Conservation (phyloP, 2,329 filamentous ascomycete genomes). For the Thermothelomyces thermophilus region DNA sequence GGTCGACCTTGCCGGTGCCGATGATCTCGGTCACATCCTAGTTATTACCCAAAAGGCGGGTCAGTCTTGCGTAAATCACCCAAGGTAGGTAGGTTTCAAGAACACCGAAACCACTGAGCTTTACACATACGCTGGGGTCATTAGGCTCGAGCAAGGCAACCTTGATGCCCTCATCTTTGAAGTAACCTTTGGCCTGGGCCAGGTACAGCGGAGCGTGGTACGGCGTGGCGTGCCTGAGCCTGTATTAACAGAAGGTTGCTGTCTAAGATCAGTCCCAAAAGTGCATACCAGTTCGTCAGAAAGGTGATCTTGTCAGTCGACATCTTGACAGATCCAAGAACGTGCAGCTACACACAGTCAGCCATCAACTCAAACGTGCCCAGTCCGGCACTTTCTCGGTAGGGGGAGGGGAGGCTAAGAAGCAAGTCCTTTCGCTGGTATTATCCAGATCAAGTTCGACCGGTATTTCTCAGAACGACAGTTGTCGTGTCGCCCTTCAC, state of each 20-base stretch:
- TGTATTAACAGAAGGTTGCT: background rate
- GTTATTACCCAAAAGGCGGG: no score
- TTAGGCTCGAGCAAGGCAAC: constrained; percentile 72
- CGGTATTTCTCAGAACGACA: constrained; percentile 67
- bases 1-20: constrained; percentile 66
- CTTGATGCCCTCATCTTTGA: constrained; percentile 68
- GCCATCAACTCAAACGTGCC: constrained; percentile 28
- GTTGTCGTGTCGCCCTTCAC: constrained; percentile 5
- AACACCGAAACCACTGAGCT: background rate
- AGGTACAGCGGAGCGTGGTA: constrained; percentile 75
- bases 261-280: background rate
- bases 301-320: constrained; percentile 81
- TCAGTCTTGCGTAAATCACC: no score
- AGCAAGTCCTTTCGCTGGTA: constrained; percentile 91
- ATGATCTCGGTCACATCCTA: constrained; percentile 78
- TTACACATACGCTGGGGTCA: constrained; percentile 57
- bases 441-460: constrained; percentile 90
- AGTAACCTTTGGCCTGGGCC: constrained; percentile 69
- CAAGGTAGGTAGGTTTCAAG: no score
- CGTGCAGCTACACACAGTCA: constrained; percentile 41
- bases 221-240: constrained; percentile 66
- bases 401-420: constrained; percentile 44
- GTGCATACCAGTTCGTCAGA: constrained; percentile 69
- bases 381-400: constrained; percentile 21
- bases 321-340: constrained; percentile 52